Percentiles rank a stretch among this genome's conserved stretches.
Evolutionary conservation across 1,139 yeast species (phyloP).

Genomic region (Blastobotrys elegans): DNA sequence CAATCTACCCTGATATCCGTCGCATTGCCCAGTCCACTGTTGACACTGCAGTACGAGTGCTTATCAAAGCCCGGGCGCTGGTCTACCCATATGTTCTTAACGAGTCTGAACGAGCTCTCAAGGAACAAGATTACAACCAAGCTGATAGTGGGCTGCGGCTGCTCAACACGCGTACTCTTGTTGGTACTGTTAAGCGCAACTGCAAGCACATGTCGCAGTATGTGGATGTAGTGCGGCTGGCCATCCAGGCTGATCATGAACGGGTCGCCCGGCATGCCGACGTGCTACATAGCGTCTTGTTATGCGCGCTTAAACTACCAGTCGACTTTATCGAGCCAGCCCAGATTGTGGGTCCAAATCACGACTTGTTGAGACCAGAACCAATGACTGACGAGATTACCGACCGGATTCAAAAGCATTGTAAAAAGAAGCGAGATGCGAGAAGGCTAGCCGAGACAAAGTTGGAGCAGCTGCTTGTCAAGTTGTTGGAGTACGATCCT

Average conservation of each 20-base stretch:
- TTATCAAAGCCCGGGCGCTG: constrained; percentile 54
- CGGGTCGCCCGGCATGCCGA: constrained; percentile 29
- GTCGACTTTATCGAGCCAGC: constrained; percentile 17
- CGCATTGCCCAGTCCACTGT: constrained; percentile 67
- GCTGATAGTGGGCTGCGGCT: constrained; percentile 63
- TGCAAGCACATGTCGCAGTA: constrained; percentile 47
- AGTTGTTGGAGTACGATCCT: constrained; percentile 16
- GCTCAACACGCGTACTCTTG: constrained; percentile 31
- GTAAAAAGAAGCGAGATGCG: constrained; percentile 47
- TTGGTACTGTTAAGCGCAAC: constrained; percentile 46
- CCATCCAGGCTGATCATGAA: constrained; percentile 56
- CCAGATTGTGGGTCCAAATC: constrained; percentile 30
- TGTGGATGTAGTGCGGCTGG: constrained; percentile 47
- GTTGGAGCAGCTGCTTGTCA: constrained; percentile 17
- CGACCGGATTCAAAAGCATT: constrained; percentile 43
- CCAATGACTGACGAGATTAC: constrained; percentile 39
- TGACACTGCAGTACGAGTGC: constrained; percentile 65
- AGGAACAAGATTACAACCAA: constrained; percentile 48
- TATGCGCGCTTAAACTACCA: constrained; percentile 32
- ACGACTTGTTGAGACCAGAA: constrained; percentile 41
- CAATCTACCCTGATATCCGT: constrained; percentile 67
- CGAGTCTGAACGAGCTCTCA: constrained; percentile 49
- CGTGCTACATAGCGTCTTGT: constrained; percentile 43
- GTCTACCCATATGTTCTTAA: constrained; percentile 42
- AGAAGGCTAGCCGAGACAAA: constrained; percentile 22